phyloP scores from a whole-genome alignment of 441 rosid species.

The Eruca vesicaria region DNA sequence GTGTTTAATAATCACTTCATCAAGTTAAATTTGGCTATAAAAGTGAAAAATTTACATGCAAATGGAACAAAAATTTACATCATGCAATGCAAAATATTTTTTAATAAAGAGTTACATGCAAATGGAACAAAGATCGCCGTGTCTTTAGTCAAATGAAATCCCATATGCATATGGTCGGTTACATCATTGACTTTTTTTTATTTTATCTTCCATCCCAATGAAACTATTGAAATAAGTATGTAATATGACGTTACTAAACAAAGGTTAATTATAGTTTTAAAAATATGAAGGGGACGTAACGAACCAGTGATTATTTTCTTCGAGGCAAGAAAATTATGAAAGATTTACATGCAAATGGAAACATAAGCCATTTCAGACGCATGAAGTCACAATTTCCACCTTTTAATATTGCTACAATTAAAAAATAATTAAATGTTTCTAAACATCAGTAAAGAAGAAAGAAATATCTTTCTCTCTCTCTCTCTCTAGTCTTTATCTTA shows the following conservation, averaged over 20 bases:
- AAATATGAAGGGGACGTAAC: conserved; percentile 1
- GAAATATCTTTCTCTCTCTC: conserved; percentile 10
- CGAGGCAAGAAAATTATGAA: conserved; percentile 20
- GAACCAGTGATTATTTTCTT: conserved; percentile 29
- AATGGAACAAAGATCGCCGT: conserved; percentile 30
- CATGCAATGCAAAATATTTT: neutral
- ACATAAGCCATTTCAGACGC: conserved; percentile 26
- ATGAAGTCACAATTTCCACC: conserved; percentile 12
- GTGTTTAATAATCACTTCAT: neutral
- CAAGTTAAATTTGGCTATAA: neutral
- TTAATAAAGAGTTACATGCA: conserved; percentile 3
- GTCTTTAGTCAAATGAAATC: conserved; percentile 23
- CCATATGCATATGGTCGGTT: conserved; percentile 28
- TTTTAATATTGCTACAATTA: conserved; percentile 2
- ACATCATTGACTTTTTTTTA: conserved; percentile 20
- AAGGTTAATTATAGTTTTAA: neutral
- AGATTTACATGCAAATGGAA: conserved; percentile 21
- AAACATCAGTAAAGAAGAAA: neutral
- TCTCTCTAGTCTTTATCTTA: conserved; percentile 31
- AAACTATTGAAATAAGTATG: neutral
- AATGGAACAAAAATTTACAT: neutral
- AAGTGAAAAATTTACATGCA: neutral
- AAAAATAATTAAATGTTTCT: neutral
- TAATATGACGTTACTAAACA: neutral
- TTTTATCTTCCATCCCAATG: conserved; percentile 26